Evolutionary conservation across 2,329 filamentous ascomycete genomes (phyloP), one percentile per base, ranked within the genome.

Genomic region (Aureobasidium uvarum): DNA sequence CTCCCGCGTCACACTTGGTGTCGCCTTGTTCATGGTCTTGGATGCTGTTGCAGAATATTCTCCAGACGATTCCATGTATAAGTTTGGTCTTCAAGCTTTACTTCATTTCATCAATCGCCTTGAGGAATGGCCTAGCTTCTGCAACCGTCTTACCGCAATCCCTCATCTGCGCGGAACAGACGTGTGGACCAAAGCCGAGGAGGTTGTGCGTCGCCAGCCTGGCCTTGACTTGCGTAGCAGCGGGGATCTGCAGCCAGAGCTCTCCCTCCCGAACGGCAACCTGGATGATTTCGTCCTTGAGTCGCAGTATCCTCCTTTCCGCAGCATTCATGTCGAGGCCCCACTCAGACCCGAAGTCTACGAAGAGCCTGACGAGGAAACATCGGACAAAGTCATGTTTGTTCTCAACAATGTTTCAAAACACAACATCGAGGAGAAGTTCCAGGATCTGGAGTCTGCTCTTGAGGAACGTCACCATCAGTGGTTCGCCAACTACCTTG

Each of bases 1-100:
- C 23, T 92, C 92, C 6, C 89, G 92, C 48, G 85, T 99, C 20
- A 92, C 95, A 3, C 85, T 98, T 39, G 92, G 96, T 74, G 92
- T 96, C 65, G 95, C 91, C n/a, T 81, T 98, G 18, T 92, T 91
- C 18, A 97, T 99, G 92, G 96, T 99, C 68, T 81, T 98, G n/a
- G 93, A 99, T 76, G 92, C 95, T 14, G 92, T 99, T 28, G 85
- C 91, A 69, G 92, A 96, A 69, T 91, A 95, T 72, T 80, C 84
- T 38, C 86, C 90, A 0, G 90, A 96, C 38, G 88, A 93, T 67
- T 88, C 91, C 1, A 98, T 99, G 95, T 98, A 95, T 81, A 96
- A 97, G 72, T 99, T 99, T 74, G 95, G 96, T 13, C 84, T 99
- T 14, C 95, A 99, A 75, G 95, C 95, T 18, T 84, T 99, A 67